Evolutionary conservation across 495 filamentous ascomycete genomes (phyloP).

Genomic region (Oidiodendron maius): DNA sequence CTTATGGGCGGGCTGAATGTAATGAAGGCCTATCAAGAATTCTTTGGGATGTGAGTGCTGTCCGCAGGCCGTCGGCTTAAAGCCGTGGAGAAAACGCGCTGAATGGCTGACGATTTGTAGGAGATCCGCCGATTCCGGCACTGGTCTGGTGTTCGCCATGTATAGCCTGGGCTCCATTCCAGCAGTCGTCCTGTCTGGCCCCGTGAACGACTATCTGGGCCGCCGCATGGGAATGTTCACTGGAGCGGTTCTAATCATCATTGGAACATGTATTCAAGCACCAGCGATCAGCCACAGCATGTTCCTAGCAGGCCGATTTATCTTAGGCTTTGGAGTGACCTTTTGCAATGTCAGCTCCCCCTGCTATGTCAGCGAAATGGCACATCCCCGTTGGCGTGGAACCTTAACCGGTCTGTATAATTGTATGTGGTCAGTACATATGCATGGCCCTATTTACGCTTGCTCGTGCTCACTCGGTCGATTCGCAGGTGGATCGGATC

Average conservation of each 20-base stretch:
- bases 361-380: slow-evolving; percentile 67
- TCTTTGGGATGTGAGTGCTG: slow-evolving; percentile 1
- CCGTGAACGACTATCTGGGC: slow-evolving; percentile 40
- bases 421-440: neutral
- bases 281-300: slow-evolving; percentile 21
- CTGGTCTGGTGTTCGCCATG: slow-evolving; percentile 14
- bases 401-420: slow-evolving; percentile 58
- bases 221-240: slow-evolving; percentile 59
- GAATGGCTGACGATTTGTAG: neutral
- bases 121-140: neutral
- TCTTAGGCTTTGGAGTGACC: slow-evolving; percentile 68
- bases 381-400: slow-evolving; percentile 66
- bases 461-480: no score
- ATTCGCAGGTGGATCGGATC: slow-evolving; percentile 39
- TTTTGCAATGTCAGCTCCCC: slow-evolving; percentile 57
- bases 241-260: slow-evolving; percentile 52
- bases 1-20: slow-evolving; percentile 45
- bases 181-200: slow-evolving; percentile 44
- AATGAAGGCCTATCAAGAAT: slow-evolving; percentile 21
- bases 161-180: slow-evolving; percentile 18
- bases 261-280: slow-evolving; percentile 51
- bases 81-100: neutral
- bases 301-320: slow-evolving; percentile 69
- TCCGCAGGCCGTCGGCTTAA: no score
- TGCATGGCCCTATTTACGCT: neutral